Base-by-base conservation (phyloP, 2,329 filamentous ascomycete genomes). In the Podosphaera leucotricha region DNA sequence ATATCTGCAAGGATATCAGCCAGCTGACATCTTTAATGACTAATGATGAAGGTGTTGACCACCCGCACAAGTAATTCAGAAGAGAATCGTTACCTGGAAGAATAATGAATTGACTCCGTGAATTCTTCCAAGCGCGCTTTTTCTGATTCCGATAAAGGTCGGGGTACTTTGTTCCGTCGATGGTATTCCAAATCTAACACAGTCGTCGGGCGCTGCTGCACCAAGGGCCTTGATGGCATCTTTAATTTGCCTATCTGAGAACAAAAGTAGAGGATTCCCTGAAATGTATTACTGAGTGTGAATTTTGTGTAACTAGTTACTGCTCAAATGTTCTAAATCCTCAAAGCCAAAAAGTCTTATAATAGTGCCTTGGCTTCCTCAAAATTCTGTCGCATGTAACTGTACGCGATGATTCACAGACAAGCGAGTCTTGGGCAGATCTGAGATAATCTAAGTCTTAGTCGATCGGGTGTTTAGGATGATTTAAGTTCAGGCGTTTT, bases 51-150 rank as follows among this genome's bases (percentile, higher is more conserved):
- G 38, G n/a, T 40, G 3, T 20, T 10, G 24, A 6, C 24, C 6
- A 28, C 24, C 24, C 11, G 24, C 6, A 28, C 24, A 28, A 6
- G 6, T 11, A 28, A 28, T 7, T 11, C n/a, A 24, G 30, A 3
- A 38, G 22, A 30, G 18, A 26, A 46, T 41, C 45, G 58, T 56
- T 67, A 92, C 85, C 85, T 75, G 50, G 81, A 74, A 43, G 87
- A 95, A 65, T 98, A 98, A 63, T 95, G 86, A 55, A 98, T 98
- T 26, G 75, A 74, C 56, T 95, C 85, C 52, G 90, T 75, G 59
- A 82, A 95, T 61, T 95, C 86, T 49, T 94, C 84, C 47, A 98
- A 68, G 48, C 79, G 75, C 52, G 79, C 75, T 52, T 80, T 76
- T 68, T 98, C 90, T 16, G 70, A 64, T 50, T 94, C 84, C 26